phyloP scores from a whole-genome alignment of 164 flowering plant genomes.

The Saururus chinensis region DNA sequence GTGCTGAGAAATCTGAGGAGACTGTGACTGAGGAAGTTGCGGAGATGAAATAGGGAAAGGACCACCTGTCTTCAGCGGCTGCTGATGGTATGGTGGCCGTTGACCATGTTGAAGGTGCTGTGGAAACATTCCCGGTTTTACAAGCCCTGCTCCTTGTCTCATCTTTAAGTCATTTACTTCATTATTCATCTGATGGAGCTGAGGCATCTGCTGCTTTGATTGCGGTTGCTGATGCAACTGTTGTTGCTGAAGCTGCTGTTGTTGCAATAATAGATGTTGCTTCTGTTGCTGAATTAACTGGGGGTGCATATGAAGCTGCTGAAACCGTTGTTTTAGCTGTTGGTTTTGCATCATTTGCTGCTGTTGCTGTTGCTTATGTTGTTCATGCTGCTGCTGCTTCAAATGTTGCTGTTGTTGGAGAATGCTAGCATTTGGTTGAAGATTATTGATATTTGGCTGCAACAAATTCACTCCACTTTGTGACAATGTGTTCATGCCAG shows the following conservation, averaged over 20 bases:
- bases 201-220: constrained; percentile 33
- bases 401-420: constrained; percentile 45
- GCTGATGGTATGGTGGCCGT: constrained; percentile 42
- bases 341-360: constrained; percentile 41
- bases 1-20: constrained; percentile 74
- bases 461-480: constrained; percentile 41
- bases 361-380: constrained; percentile 14
- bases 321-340: constrained; percentile 40
- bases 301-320: constrained; percentile 49
- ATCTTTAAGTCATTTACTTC: constrained; percentile 42
- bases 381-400: constrained; percentile 29
- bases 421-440: constrained; percentile 39
- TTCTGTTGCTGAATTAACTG: constrained; percentile 34
- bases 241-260: constrained; percentile 13
- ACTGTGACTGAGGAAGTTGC: constrained; percentile 51
- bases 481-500: constrained; percentile 33
- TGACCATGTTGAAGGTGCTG: constrained; percentile 46
- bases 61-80: constrained; percentile 54
- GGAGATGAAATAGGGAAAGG: constrained; percentile 59
- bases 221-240: constrained; percentile 20
- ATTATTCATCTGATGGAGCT: constrained; percentile 53
- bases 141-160: constrained; percentile 33
- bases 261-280: constrained; percentile 26
- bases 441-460: constrained; percentile 41
- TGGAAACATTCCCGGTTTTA: constrained; percentile 46